phyloP scores from a whole-genome alignment of 495 filamentous ascomycete genomes.

The Aspergillus sclerotiicarbonarius region DNA sequence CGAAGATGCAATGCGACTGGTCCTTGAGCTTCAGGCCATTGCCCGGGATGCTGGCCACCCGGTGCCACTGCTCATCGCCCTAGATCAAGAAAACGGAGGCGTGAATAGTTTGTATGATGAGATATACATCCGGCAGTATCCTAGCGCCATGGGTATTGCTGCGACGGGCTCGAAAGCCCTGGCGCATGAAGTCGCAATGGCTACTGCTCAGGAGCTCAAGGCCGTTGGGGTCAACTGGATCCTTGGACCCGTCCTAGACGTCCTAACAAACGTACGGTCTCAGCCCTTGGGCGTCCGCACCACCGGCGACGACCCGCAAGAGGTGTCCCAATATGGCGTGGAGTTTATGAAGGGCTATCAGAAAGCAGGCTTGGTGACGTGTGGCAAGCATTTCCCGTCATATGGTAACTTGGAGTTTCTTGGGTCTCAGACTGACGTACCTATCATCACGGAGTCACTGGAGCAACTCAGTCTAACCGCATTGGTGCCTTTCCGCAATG shows the following conservation, averaged over 20 bases:
- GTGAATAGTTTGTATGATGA: slow-evolving; percentile 93
- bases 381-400: slow-evolving; percentile 90
- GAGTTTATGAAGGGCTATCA: slow-evolving; percentile 88
- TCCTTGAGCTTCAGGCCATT: slow-evolving; percentile 83
- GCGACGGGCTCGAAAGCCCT: slow-evolving; percentile 76
- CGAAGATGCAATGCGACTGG: slow-evolving; percentile 75
- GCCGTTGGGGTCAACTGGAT: slow-evolving; percentile 90
- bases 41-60: slow-evolving; percentile 83
- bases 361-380: slow-evolving; percentile 77
- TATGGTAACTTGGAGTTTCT: slow-evolving; percentile 92
- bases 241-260: slow-evolving; percentile 85
- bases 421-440: slow-evolving; percentile 80
- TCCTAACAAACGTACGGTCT: slow-evolving; percentile 82
- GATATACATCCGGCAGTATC: slow-evolving; percentile 86
- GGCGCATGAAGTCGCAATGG: slow-evolving; percentile 78
- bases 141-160: slow-evolving; percentile 86
- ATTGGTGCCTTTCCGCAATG: slow-evolving; percentile 82
- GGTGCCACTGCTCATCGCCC: slow-evolving; percentile 75
- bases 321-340: slow-evolving; percentile 82
- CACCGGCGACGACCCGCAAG: slow-evolving; percentile 81
- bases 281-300: slow-evolving; percentile 84
- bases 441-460: slow-evolving; percentile 86
- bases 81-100: slow-evolving; percentile 93
- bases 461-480: slow-evolving; percentile 83
- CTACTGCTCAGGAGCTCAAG: slow-evolving; percentile 80